Conservation (phyloP, 2,329 filamentous ascomycete species). For the Leptographium lundbergii region DNA sequence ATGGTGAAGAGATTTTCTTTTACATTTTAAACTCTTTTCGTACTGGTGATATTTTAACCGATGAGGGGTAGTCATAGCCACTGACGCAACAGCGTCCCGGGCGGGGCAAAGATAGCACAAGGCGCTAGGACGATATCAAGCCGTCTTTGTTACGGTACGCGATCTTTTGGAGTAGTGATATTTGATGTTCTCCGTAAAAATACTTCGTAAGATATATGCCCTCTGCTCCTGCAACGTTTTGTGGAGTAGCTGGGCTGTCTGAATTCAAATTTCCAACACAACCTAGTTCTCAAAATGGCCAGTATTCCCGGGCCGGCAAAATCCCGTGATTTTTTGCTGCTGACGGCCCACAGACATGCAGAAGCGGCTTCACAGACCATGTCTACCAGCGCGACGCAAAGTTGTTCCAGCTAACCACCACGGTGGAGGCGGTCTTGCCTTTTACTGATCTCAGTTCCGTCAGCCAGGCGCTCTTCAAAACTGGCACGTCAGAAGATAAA, state of each 20-base stretch:
- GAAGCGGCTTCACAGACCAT: slow-evolving; percentile 24
- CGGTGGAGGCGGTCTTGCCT: slow-evolving; percentile 32
- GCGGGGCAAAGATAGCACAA: neutral
- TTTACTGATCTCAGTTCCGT: slow-evolving; percentile 36
- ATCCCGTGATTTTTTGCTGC: neutral
- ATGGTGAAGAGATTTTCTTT: neutral
- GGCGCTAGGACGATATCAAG: too few relatives aligned
- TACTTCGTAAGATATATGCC: too few relatives aligned
- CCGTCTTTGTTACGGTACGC: too few relatives aligned
- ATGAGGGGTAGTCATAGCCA: neutral
- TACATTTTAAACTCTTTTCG: neutral
- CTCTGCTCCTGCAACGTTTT: too few relatives aligned
- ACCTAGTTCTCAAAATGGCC: neutral
- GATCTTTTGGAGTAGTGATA: too few relatives aligned
- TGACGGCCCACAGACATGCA: neutral
- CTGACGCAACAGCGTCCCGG: neutral
- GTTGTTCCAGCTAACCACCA: slow-evolving; percentile 28
- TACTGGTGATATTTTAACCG: neutral
- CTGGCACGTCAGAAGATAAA: slow-evolving; percentile 34
- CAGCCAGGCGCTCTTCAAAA: slow-evolving; percentile 46
- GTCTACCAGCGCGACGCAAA: slow-evolving; percentile 31
- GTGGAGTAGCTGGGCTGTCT: too few relatives aligned
- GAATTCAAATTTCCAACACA: too few relatives aligned
- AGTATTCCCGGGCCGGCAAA: neutral
- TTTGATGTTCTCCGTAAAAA: too few relatives aligned